Conservation (phyloP, 2,329 filamentous ascomycete species). For the Fusarium sp. region DNA sequence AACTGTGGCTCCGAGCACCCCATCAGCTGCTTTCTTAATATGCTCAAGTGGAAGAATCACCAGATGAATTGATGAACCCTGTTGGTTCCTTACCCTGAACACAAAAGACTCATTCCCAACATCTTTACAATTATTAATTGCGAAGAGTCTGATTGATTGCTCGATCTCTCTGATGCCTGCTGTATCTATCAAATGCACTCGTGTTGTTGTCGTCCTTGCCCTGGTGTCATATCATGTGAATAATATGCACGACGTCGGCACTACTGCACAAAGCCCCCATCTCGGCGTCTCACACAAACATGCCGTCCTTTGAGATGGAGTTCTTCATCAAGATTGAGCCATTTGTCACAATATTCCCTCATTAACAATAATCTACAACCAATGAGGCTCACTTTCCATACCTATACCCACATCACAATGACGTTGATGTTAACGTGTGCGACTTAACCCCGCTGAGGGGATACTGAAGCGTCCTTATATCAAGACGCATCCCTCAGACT, state of each 20-base stretch:
- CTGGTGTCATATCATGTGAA: slow-evolving; percentile 11
- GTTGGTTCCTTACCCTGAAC: slow-evolving; percentile 12
- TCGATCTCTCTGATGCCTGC: too few species aligned
- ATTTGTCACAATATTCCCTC: slow-evolving; percentile 30
- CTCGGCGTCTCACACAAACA: slow-evolving; percentile 7
- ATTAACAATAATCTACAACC: slow-evolving; percentile 25
- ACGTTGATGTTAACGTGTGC: slow-evolving; percentile 25
- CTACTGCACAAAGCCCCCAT: slow-evolving; percentile 30
- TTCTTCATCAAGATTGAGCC: slow-evolving; percentile 7
- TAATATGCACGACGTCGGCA: slow-evolving; percentile 8
- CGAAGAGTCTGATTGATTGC: background rate
- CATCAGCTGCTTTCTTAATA: background rate
- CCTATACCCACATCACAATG: slow-evolving; percentile 35
- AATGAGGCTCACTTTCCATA: slow-evolving; percentile 27
- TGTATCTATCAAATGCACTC: background rate
- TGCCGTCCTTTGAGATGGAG: background rate
- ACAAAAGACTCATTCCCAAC: background rate
- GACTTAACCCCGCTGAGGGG: slow-evolving; percentile 45
- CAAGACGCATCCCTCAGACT: slow-evolving; percentile 7
- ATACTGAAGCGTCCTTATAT: slow-evolving; percentile 34
- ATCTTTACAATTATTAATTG: background rate
- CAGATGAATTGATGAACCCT: slow-evolving; percentile 2
- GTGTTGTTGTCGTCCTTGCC: background rate
- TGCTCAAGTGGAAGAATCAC: slow-evolving; percentile 1
- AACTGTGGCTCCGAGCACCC: background rate